phyloP scores from a whole-genome alignment of 169 alveolate species.

The Perkinsus olseni region DNA sequence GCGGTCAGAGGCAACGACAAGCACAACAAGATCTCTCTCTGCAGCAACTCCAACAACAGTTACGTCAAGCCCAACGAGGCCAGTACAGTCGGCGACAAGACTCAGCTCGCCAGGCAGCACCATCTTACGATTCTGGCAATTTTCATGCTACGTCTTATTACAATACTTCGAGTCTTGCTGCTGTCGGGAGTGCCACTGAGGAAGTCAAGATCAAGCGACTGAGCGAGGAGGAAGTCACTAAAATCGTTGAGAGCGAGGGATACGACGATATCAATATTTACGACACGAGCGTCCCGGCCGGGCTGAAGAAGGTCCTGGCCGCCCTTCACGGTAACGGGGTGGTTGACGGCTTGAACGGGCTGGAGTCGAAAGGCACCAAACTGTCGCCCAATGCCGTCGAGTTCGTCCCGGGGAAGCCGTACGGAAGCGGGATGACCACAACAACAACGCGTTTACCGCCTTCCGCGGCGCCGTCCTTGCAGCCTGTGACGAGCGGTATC shows the following conservation, averaged over 20 bases:
- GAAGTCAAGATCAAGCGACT: not conserved
- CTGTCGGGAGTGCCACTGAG: not conserved
- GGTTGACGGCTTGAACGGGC: too few relatives aligned
- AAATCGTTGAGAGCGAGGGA: not conserved
- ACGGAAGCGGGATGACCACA: not conserved
- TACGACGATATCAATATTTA: not conserved
- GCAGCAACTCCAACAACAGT: not conserved
- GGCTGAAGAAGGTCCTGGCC: not conserved
- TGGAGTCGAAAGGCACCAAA: not conserved
- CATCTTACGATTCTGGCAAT: too few relatives aligned
- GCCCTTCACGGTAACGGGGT: not conserved
- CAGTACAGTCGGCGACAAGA: not conserved
- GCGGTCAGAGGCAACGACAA: too few relatives aligned
- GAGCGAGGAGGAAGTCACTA: not conserved
- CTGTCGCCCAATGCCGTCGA: not conserved
- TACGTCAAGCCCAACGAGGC: not conserved
- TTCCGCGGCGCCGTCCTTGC: too few relatives aligned
- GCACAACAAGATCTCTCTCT: too few relatives aligned
- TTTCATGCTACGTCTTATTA: too few relatives aligned
- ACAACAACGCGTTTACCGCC: too few relatives aligned
- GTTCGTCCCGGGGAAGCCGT: not conserved
- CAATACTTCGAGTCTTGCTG: too few relatives aligned
- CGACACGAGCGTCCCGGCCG: not conserved
- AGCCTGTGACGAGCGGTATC: too few relatives aligned
- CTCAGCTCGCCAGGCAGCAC: not conserved